A percentile compares a stretch with the other conserved stretches of the same genome.
Evolutionary conservation across 2,329 filamentous ascomycete genomes (phyloP).

Genomic region (Immersiporthe knoxdaviesiana): DNA sequence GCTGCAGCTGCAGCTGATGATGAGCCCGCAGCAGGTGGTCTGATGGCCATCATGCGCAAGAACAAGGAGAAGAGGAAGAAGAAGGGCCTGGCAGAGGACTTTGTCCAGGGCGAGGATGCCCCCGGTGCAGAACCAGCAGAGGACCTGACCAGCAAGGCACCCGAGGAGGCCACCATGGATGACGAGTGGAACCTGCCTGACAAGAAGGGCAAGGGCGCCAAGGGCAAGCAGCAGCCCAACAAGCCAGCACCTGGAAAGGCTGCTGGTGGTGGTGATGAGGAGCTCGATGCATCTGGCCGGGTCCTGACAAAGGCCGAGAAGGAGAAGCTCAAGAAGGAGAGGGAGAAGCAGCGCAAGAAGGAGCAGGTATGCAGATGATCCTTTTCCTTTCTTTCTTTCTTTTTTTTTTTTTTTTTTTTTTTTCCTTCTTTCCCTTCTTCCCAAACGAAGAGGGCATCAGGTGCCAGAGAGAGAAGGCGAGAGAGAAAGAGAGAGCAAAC

Average conservation of each 20-base stretch:
- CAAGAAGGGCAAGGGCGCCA: conserved; percentile 70
- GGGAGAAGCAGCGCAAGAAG: conserved; percentile 98
- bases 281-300: conserved; percentile 61
- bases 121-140: conserved; percentile 44
- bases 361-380: conserved; percentile 69
- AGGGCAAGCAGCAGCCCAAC: conserved; percentile 51
- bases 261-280: conserved; percentile 48
- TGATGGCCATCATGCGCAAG: conserved; percentile 81
- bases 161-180: conserved; percentile 79
- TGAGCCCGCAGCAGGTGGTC: conserved; percentile 60
- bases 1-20: conserved; percentile 53
- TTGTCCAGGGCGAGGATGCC: conserved; percentile 69
- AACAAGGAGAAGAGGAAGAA: conserved; percentile 88
- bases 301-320: conserved; percentile 98
- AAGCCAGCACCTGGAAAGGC: conserved; percentile 45
- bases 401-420: neutral
- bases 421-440: no score
- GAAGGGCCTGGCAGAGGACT: conserved; percentile 77
- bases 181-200: conserved; percentile 85
- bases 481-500: neutral
- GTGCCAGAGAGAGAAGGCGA: no score
- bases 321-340: conserved; percentile 96
- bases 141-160: conserved; percentile 64
- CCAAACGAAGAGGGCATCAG: no score
- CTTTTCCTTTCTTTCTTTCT: no score